Base-by-base conservation (phyloP, 2,329 filamentous ascomycete species). In the Sclerotinia borealis region DNA sequence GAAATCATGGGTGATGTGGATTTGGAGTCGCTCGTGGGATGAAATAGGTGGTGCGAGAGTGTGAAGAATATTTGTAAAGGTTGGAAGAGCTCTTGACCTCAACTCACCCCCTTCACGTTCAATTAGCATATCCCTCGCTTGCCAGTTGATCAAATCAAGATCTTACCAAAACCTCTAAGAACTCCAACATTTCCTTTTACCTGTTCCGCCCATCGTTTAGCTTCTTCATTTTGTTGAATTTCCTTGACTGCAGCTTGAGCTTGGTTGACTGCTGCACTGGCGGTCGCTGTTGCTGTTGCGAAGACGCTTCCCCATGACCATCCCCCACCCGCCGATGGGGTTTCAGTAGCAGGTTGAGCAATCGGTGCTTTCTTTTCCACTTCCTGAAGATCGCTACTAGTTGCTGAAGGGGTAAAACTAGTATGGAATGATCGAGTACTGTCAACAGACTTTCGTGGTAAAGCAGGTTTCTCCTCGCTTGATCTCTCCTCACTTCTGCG, bases 1-100 rank as follows among this genome's bases (percentile, higher is more conserved):
- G 49, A 99, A 85, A 76, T 98, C 95, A 79, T 99, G 95, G 10
- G 93, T 96, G 68, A 95, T 96, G 79, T 99, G 95, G 72, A 99
- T 98, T 72, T 96, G 90, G 9, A 99, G 89, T 56, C 93, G 91
- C 78, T 99, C 95, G 78, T 99, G 95, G 10, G 93, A 95, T 62
- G 92, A 93, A 73, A 99, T 99, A 13, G 95, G 95, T 51, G 95
- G 95, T 0, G 95, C 95, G 68, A 99, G 87, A 31, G 93, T 97
- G 76, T 98, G 91, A 66, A 99, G 85, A 72, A 99, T 89, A 73
- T 92, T 92, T 74, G 93, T 93, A 75, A 99, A 96, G 51, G 95
- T 97, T 36, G 95, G 95, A 37, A 99, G 81, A 63, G 95, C 95
- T 71, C 92, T 89, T 71, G 89, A 88, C 71, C 88, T 87, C 67